These are phyloP conservation scores for Chrysanthemum makinoi DNA, from an alignment of 129 eudicot species.

Conservation along the genomic window DNA sequence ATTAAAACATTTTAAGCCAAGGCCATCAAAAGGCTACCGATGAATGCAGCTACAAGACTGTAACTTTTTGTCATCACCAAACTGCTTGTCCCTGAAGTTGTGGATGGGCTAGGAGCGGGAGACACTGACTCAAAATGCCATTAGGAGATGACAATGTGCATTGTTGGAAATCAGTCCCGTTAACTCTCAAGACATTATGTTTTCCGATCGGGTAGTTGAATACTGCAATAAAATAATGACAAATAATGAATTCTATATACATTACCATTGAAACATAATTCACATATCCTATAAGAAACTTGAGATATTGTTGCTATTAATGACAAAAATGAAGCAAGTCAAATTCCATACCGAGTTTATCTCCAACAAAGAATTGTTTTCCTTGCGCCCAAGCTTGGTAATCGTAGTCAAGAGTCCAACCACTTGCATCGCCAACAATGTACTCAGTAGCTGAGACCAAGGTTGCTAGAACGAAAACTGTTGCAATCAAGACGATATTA, in stretches of 20 bases:
- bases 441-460: slow-evolving; percentile 27
- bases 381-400: slow-evolving; percentile 6
- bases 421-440: slow-evolving; percentile 30
- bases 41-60: background rate
- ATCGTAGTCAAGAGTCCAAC: slow-evolving; percentile 26
- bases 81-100: slow-evolving; percentile 17
- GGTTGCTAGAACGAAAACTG: slow-evolving; percentile 17
- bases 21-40: slow-evolving; percentile 14
- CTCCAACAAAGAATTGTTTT: background rate
- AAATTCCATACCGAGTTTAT: background rate
- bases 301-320: too few species aligned
- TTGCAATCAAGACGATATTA: slow-evolving; percentile 5
- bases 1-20: background rate
- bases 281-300: too few species aligned
- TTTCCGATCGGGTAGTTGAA: slow-evolving; percentile 15
- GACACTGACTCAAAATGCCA: slow-evolving; percentile 14
- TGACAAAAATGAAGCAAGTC: background rate
- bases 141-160: slow-evolving; percentile 14
- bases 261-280: too few species aligned
- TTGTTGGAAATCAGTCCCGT: slow-evolving; percentile 15
- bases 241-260: too few species aligned
- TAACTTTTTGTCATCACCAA: background rate
- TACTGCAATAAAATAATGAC: background rate
- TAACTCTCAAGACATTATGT: slow-evolving; percentile 18
- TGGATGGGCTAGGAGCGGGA: slow-evolving; percentile 31